These are phyloP conservation scores for Collybia mongolica DNA, from an alignment of 768 basidiomycete species.

Conservation along the genomic window DNA sequence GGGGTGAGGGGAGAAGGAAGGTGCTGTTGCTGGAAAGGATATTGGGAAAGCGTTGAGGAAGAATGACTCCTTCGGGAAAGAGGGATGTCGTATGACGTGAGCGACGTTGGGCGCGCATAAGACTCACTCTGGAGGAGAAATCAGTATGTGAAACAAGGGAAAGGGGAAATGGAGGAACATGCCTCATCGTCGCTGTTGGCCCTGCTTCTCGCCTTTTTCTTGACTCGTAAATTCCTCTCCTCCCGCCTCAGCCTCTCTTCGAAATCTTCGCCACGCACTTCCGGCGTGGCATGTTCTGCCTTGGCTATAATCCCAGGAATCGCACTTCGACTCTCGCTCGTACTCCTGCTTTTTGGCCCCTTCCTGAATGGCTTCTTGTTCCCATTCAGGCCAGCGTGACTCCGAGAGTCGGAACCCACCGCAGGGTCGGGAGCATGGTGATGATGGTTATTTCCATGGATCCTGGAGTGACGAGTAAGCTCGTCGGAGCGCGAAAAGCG, in stretches of 20 bases:
- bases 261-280: slow-evolving; percentile 6
- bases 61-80: slow-evolving; percentile 32
- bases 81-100: slow-evolving; percentile 43
- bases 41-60: slow-evolving; percentile 19
- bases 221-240: slow-evolving; percentile 35
- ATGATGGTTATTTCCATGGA: slow-evolving; percentile 60
- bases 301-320: slow-evolving; percentile 1
- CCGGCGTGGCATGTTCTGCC: slow-evolving; percentile 4
- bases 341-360: slow-evolving; percentile 3
- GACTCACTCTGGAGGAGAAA: slow-evolving; percentile 43
- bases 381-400: slow-evolving; percentile 5
- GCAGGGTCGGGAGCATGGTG: slow-evolving; percentile 36
- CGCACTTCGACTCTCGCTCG: neutral
- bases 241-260: slow-evolving; percentile 7
- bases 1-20: slow-evolving; percentile 11
- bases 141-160: slow-evolving; percentile 7
- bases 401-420: slow-evolving; percentile 10
- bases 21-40: slow-evolving; percentile 13
- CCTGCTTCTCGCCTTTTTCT: slow-evolving; percentile 78
- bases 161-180: slow-evolving; percentile 27
- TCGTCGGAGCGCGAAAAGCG: slow-evolving; percentile 98
- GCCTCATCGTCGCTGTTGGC: slow-evolving; percentile 87
- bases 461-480: slow-evolving; percentile 92
- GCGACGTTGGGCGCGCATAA: slow-evolving; percentile 55
- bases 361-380: slow-evolving; percentile 11